Conservation (phyloP, 1,284 basidiomycete species). For the Cryptococcus deneoformans region DNA sequence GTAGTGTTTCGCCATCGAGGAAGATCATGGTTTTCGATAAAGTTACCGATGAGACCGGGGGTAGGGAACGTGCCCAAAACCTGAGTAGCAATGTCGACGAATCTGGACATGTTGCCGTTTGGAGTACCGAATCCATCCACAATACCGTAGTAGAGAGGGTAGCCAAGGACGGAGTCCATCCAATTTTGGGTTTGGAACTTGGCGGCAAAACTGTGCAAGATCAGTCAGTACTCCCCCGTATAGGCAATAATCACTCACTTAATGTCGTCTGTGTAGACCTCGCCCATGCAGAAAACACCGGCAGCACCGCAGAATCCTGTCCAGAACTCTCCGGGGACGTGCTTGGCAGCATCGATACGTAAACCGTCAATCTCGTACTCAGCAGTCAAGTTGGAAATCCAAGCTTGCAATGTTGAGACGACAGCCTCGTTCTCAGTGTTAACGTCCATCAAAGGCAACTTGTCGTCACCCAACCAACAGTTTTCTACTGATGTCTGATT, state of each 20-base stretch:
- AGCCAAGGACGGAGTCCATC: conserved; percentile 52
- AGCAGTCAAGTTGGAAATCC: conserved; percentile 62
- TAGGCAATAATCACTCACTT: conserved; percentile 39
- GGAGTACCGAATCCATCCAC: conserved; percentile 60
- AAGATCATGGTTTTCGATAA: conserved; percentile 79
- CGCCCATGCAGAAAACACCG: conserved; percentile 79
- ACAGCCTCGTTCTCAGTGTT: conserved; percentile 66
- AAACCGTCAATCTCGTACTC: conserved; percentile 62
- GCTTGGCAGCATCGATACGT: conserved; percentile 75
- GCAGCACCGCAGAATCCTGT: conserved; percentile 61
- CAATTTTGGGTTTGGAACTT: conserved; percentile 38
- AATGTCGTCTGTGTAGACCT: conserved; percentile 64
- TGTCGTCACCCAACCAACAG: conserved; percentile 71
- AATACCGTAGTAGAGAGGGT: conserved; percentile 67
- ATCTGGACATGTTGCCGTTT: conserved; percentile 58
- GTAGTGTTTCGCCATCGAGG: conserved; percentile 66
- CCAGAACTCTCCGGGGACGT: conserved; percentile 45
- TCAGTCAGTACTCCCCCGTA: neutral
- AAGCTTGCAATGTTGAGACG: conserved; percentile 57
- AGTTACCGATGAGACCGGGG: conserved; percentile 64
- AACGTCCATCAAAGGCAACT: conserved; percentile 65
- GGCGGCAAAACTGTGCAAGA: conserved; percentile 21
- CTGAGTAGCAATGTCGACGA: conserved; percentile 58
- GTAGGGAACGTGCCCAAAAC: conserved; percentile 56
- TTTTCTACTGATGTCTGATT: conserved; percentile 64